Evolutionary conservation across 2,329 filamentous ascomycete genomes (phyloP), one percentile per base, ranked within the genome.

Genomic region (Cordyceps tenuipes): DNA sequence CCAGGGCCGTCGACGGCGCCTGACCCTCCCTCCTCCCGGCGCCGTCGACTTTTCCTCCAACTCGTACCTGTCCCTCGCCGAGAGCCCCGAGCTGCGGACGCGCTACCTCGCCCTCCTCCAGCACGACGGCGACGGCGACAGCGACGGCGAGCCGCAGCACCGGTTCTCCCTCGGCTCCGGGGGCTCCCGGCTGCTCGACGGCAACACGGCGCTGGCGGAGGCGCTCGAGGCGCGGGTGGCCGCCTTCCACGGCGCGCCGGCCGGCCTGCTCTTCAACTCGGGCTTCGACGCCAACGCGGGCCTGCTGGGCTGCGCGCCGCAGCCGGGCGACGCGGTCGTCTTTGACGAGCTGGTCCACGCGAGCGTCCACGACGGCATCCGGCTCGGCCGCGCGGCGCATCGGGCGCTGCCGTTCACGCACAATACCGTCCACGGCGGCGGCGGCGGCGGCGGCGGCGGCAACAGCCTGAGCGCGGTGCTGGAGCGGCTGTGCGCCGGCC

Each of bases 21-120:
- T 82, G 19, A 80, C 73, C 0, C 69, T 88, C 3, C 82, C 87
- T 3, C 87, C 87, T 0, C 80, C 87, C 1, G 84, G 80, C 21
- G 87, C 83, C 23, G 82, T 86, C 53, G 90, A 95, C 73, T 89
- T 95, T 68, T 86, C 87, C 23, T 92, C 90, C 68, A 87, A 91
- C 70, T 83, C 83, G 59, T 88, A 94, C 69, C 90, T 96, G 61
- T 91, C 91, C 53, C 86, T 92, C 6, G 86, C 89, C 0, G 70
- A 68, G 3, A 69, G 75, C 39, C 68, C 72, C 0, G 69, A 68
- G 15, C 59, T 83, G 8, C 86, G 88, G 72, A 80, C 85, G 68
- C 86, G 83, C 8, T 92, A 86, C 68, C 77, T 93, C 19, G 60
- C 63, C 2, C 65, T 70, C 0, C 63, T 79, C 12, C 65, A 71